Base-by-base conservation (phyloP, 129 eudicot species). In the Helichrysum umbraculigerum region DNA sequence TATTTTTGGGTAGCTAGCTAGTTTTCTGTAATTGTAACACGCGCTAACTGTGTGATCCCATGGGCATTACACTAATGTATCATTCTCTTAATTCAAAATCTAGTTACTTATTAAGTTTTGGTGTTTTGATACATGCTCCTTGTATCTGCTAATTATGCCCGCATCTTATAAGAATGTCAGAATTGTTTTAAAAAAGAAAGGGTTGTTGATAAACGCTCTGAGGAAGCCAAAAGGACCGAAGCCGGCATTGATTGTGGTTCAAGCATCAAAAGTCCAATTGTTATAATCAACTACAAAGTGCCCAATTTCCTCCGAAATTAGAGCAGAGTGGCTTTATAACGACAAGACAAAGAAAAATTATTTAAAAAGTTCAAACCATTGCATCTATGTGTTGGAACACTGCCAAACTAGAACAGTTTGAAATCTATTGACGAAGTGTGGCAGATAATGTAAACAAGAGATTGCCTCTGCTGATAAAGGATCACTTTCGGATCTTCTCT, bases 11-110 rank as follows among this genome's bases (percentile, higher is more conserved):
- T 80, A 74, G 83, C 54, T 74, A 42, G 76, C 21, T 80, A 30
- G 71, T 67, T 73, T 9, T 67, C 41, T 80, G 78, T 73, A 80
- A 68, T 73, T 73, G 74, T 33, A 42, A 79, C 77, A 65, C 68
- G n/a, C 70, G 82, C 29, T n/a, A 51, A 39, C 22, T 58, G 58
- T 6, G 66, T 79, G 64, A 50, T 61, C 72, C 50, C 58, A 19
- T 44, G 81, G 30, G 29, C 44, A 37, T 20, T 15, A 1, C 4
- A 67, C 60, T 4, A 28, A 72, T 67, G 79, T 80, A 73, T 80
- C 70, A 42, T 37, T 44, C 52, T 44, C 61, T 79, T 74, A 28
- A 80, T 56, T 80, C 42, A 66, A 25, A 14, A 57, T 7, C 6
- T 50, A 52, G 22, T 29, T 8, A 39, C 33, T 32, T 22, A 0